Evolutionary conservation across 2,329 filamentous ascomycete genomes (phyloP).

Genomic region (Sporothrix globosa): DNA sequence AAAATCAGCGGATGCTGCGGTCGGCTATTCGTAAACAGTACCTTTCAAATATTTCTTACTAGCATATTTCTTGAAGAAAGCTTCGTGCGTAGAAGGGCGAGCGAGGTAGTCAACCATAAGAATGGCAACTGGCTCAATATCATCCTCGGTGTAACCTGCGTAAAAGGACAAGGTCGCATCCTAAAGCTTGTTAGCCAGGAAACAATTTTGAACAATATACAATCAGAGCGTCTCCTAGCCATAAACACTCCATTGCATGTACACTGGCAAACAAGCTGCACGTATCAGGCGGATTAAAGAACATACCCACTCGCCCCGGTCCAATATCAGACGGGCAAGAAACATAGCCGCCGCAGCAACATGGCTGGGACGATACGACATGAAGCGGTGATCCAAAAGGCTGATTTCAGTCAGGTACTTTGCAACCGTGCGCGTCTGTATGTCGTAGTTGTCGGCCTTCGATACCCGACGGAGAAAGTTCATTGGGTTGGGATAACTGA

Average conservation of each 20-base stretch:
- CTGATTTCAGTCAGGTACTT: conserved; percentile 99
- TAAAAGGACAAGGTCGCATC: conserved; percentile 87
- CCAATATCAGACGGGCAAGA: conserved; percentile 83
- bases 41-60: conserved; percentile 99
- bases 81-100: conserved; percentile 87
- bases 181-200: conserved; percentile 47
- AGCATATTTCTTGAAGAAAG: conserved; percentile 99
- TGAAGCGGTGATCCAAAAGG: conserved; percentile 91
- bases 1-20: background rate
- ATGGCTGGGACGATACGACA: conserved; percentile 85
- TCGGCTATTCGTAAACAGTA: conserved; percentile 48
- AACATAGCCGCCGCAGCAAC: conserved; percentile 95
- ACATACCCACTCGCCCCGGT: conserved; percentile 87
- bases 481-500: conserved; percentile 99
- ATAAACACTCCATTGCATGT: background rate
- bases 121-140: conserved; percentile 88
- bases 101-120: conserved; percentile 97
- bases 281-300: background rate
- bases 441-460: conserved; percentile 99
- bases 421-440: conserved; percentile 92
- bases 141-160: conserved; percentile 87
- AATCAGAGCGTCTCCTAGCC: background rate
- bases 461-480: conserved; percentile 98
- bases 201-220: background rate
- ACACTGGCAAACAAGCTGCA: background rate